Base-by-base conservation (phyloP, 2,329 filamentous ascomycete genomes). In the Exserohilum turcica region DNA sequence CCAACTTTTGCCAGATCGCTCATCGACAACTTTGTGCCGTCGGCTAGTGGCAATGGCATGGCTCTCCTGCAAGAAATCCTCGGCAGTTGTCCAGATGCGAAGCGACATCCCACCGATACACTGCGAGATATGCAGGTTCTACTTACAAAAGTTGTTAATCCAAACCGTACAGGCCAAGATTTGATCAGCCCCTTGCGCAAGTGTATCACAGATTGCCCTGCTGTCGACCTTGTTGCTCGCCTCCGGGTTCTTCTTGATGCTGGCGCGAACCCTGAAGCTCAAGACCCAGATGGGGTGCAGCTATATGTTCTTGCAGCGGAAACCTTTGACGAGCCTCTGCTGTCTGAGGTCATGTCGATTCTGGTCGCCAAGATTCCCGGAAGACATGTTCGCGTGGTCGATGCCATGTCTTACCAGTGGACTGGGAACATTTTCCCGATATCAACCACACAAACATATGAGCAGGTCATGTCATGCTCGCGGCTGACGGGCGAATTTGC, bases 71-170 rank as follows among this genome's bases (percentile, higher is more conserved):
- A 70, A 21, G 70, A 73, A 37, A 48, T 74, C 2, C 46, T 72
- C 1, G 67, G 69, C 1, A 59, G 36, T 9, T 74, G 71, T 39
- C 62, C 69, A 5, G 60, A 71, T 6, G 63, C 64, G 8, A 72
- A 67, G 33, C 55, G 67, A 24, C 70, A 74, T 48, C 65, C 66
- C 1, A 56, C 60, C 7, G 69, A 73, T 7, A 68, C 66, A 2
- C 47, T 73, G 1, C 59, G 67, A 1, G 69, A 74, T 39, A 60
- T 74, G 3, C 58, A 69, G 40, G 58, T 67, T 2, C 59, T 74
- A 1, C 39, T 74, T 2, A 52, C 48, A 9, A 53, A 60, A 29
- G 70, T 68, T 8, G 65, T 68, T 1, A 63, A 70, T 49, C 65
- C 69, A 2, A 72, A 74, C 35, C 24, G 43, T 1, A 15, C 48